Evolutionary conservation across 1,284 basidiomycete species (phyloP).

Genomic region (Apiotrichum siamense): DNA sequence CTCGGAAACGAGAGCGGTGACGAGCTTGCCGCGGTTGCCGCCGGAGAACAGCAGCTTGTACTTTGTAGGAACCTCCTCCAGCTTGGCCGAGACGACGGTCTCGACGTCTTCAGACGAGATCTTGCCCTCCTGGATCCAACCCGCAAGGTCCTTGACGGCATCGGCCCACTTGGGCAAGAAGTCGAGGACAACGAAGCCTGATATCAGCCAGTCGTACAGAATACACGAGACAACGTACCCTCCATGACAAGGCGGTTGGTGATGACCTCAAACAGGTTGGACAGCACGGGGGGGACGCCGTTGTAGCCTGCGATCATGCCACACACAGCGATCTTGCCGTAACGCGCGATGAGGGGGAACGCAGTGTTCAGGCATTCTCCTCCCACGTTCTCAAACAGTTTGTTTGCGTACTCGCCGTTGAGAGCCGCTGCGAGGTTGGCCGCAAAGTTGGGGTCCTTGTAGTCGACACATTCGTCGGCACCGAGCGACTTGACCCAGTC

Average conservation of each 20-base stretch:
- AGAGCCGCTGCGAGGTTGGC: slow-evolving; percentile 34
- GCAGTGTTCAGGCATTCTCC: slow-evolving; percentile 45
- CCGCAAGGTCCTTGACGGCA: slow-evolving; percentile 20
- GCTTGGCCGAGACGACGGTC: slow-evolving; percentile 33
- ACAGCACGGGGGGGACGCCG: slow-evolving; percentile 16
- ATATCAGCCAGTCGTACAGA: background rate
- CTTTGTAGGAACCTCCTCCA: slow-evolving; percentile 38
- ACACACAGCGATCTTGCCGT: slow-evolving; percentile 48
- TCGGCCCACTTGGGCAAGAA: slow-evolving; percentile 20
- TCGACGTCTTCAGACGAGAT: slow-evolving; percentile 30
- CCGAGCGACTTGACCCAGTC: slow-evolving; percentile 49
- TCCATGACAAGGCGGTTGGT: slow-evolving; percentile 46
- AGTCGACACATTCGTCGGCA: slow-evolving; percentile 51
- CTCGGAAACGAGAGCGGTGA: slow-evolving; percentile 30
- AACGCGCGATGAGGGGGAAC: slow-evolving; percentile 41
- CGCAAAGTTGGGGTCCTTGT: slow-evolving; percentile 42
- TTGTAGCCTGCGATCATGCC: slow-evolving; percentile 40
- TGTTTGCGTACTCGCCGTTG: slow-evolving; percentile 28
- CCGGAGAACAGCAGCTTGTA: slow-evolving; percentile 39
- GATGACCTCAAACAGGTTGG: slow-evolving; percentile 41
- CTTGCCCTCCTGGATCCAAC: slow-evolving; percentile 35
- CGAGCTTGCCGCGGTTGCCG: slow-evolving; percentile 39
- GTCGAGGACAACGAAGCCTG: slow-evolving; percentile 47
- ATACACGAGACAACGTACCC: slow-evolving; percentile 21
- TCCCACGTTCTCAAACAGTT: slow-evolving; percentile 48